Evolutionary conservation across 371 early-diverging fungal species (phyloP).

Genomic region (Homolaphlyctis polyrhiza): DNA sequence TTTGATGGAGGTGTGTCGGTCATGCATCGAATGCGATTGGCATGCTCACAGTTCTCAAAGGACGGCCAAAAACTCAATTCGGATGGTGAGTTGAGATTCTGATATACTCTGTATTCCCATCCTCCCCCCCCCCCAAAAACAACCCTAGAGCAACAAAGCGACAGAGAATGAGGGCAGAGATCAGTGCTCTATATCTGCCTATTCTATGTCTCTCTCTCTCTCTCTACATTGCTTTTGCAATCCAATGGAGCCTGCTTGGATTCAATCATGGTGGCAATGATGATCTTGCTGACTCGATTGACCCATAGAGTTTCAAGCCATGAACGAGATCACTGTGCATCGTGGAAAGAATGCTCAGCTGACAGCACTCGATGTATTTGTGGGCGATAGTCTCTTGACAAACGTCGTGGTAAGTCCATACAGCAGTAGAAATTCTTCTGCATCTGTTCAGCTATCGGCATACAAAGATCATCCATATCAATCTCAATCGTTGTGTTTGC

Average conservation of each 20-base stretch:
- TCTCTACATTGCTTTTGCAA: too few relatives aligned
- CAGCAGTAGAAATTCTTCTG: background rate
- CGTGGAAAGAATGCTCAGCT: slow-evolving; percentile 82
- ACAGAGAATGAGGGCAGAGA: too few relatives aligned
- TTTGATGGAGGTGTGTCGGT: slow-evolving; percentile 17
- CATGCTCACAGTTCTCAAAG: too few relatives aligned
- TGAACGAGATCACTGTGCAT: slow-evolving; percentile 88
- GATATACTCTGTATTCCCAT: too few relatives aligned
- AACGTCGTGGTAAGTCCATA: slow-evolving; percentile 70
- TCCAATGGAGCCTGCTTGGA: background rate
- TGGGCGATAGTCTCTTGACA: slow-evolving; percentile 75
- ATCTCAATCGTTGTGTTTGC: background rate
- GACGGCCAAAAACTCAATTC: too few relatives aligned
- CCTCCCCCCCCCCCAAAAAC: too few relatives aligned
- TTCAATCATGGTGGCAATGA: too few relatives aligned
- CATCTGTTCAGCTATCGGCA: slow-evolving; percentile 10
- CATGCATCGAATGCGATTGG: slow-evolving; percentile 22
- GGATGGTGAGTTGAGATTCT: too few relatives aligned
- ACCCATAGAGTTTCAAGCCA: slow-evolving; percentile 41
- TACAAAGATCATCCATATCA: background rate
- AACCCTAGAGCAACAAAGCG: background rate
- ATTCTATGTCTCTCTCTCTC: too few relatives aligned
- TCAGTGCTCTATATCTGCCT: too few relatives aligned
- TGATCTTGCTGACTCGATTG: too few relatives aligned
- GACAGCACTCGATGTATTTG: slow-evolving; percentile 69